Evolutionary conservation across 768 basidiomycete genomes (phyloP), one percentile per base, ranked within the genome.

Genomic region (Phlebiopsis flavidoalba): DNA sequence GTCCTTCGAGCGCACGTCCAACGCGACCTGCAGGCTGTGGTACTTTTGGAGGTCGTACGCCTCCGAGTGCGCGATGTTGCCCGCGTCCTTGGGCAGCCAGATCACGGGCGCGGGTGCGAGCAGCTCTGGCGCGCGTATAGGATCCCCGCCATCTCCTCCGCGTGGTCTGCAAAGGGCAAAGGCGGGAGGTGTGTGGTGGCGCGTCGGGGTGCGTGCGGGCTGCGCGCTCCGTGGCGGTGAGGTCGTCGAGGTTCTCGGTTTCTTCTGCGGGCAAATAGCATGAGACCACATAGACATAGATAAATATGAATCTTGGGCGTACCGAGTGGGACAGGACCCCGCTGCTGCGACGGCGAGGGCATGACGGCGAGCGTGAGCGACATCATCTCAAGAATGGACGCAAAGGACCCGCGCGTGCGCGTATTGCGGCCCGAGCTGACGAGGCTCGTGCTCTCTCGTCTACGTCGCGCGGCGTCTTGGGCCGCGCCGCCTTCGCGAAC

Each of bases 361-460:
- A 82, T 82, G 7, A 91, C 88, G 5, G 89, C 88, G 46, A 91
- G 76, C 17, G 89, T 91, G 59, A 84, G 65, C 61, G 87, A 86
- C 87, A 93, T 91, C 88, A 93, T 89, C 69, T 92, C 89, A 60
- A 93, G 75, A 53, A 93, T 88, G 43, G 86, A 87, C 5, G 89
- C 88, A 77, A 91, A 88, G 3, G 89, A 91, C 6, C 87, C 85
- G 60, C 89, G 82, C 46, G 78, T 70, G 24, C 81, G 75, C n/a
- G 68, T 65, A 26, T 54, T 70, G 54, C 71, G 64, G n/a, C 63
- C 68, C 21, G 74, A 73, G 53, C 70, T 75, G n/a, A 79, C 79
- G 55, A 80, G 74, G 63, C 81, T 81, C 12, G 76, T 77, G 61
- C 76, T 80, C 63, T 83, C 58, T 83, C 84, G 49, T 83, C 80